A percentile compares a stretch with the other conserved stretches of the same genome.
Evolutionary conservation across 1,284 basidiomycete species (phyloP).

Genomic region (Sporisorium reilianum): DNA sequence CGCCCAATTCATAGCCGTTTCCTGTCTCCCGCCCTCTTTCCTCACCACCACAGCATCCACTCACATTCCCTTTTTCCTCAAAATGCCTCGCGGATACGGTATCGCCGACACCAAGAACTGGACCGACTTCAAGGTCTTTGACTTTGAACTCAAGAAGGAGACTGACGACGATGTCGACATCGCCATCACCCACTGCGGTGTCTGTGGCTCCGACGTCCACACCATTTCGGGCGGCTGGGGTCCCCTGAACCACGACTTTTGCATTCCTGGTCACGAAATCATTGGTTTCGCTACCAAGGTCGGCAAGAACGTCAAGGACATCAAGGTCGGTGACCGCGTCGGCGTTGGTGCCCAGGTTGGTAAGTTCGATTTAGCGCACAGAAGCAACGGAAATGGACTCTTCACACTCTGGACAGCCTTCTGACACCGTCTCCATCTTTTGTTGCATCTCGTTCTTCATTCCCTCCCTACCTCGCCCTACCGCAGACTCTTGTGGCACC

Average conservation of each 20-base stretch:
- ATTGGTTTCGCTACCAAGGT: conserved; percentile 73
- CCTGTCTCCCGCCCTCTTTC: not conserved
- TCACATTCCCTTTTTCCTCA: too few relatives aligned
- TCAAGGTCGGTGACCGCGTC: conserved; percentile 77
- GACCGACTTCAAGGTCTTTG: conserved; percentile 67
- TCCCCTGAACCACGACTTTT: conserved; percentile 62
- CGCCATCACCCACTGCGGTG: conserved; percentile 65
- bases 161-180: conserved; percentile 64
- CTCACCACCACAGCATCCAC: not conserved
- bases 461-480: not conserved
- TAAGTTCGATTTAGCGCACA: conserved; percentile 1
- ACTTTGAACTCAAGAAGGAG: conserved; percentile 66
- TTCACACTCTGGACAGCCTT: too few relatives aligned
- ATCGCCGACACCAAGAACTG: conserved; percentile 66
- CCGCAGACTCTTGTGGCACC: conserved; percentile 32
- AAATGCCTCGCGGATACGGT: conserved; percentile 64
- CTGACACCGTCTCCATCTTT: not conserved
- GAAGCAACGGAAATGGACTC: too few relatives aligned
- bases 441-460: too few relatives aligned
- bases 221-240: conserved; percentile 68
- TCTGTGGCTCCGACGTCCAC: conserved; percentile 62
- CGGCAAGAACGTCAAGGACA: conserved; percentile 72
- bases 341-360: conserved; percentile 77
- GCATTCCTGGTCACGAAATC: conserved; percentile 75
- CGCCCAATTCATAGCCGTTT: not conserved